phyloP scores from a whole-genome alignment of 441 rosid species.

The Syzygium malaccense region DNA sequence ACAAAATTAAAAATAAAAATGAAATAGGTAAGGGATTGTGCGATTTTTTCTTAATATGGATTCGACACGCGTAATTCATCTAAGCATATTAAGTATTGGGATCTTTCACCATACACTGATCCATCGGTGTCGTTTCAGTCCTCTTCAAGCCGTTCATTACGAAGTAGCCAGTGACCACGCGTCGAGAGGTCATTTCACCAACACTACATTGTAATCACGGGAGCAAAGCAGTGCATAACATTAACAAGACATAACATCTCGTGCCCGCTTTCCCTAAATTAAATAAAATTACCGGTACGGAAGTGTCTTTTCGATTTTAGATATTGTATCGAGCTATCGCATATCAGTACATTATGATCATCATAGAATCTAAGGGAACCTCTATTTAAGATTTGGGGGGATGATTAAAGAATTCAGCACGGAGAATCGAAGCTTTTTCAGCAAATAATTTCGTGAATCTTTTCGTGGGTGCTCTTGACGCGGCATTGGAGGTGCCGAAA shows the following conservation, averaged over 20 bases:
- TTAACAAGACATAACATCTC: not conserved
- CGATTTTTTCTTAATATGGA: not conserved
- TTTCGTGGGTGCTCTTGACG: not conserved
- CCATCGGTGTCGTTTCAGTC: accelerated
- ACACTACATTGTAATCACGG: not conserved
- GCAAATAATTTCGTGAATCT: not conserved
- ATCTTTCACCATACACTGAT: not conserved
- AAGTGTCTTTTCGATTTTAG: not conserved
- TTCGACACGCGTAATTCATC: not conserved
- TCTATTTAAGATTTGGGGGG: not conserved
- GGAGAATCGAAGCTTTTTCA: not conserved
- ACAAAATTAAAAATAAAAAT: not conserved
- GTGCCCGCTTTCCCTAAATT: not conserved
- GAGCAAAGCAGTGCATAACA: not conserved
- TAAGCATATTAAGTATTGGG: not conserved
- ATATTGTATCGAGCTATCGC: no score
- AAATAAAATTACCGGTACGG: not conserved
- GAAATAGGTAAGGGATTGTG: not conserved
- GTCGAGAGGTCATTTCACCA: accelerated
- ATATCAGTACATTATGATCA: not conserved
- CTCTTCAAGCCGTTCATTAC: not conserved
- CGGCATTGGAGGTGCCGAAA: not conserved
- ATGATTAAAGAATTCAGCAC: not conserved
- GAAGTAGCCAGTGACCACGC: not conserved
- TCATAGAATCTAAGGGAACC: not conserved